Evolutionary conservation across 2,329 filamentous ascomycete genomes (phyloP).

Genomic region (Pseudocercospora macadamiae): DNA sequence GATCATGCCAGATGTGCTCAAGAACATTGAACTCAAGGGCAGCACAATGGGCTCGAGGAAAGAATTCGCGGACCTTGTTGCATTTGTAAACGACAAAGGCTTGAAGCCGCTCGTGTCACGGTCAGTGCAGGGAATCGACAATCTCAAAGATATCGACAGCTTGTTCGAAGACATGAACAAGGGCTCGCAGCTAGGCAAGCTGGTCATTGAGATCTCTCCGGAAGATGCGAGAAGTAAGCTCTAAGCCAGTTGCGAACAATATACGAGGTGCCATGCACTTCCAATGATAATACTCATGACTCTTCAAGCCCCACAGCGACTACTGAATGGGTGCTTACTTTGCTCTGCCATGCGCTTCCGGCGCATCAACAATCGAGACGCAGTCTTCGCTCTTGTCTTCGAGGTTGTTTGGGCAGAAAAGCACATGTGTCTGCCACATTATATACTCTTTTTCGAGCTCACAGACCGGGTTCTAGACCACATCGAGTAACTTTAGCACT

Average conservation of each 20-base stretch:
- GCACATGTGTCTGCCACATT: no score
- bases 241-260: slow-evolving; percentile 11
- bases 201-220: slow-evolving; percentile 72
- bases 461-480: no score
- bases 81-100: slow-evolving; percentile 73
- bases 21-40: slow-evolving; percentile 84
- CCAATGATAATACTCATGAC: background rate
- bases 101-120: slow-evolving; percentile 78
- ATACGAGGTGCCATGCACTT: background rate
- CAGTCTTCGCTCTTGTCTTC: no score
- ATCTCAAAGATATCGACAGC: slow-evolving; percentile 75
- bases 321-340: no score
- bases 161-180: slow-evolving; percentile 88
- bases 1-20: slow-evolving; percentile 79
- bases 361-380: no score
- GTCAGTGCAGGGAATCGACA: slow-evolving; percentile 68
- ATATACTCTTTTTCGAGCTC: no score
- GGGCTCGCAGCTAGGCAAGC: slow-evolving; percentile 86
- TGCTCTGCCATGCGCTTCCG: no score
- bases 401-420: no score
- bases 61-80: slow-evolving; percentile 90
- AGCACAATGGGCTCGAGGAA: slow-evolving; percentile 88
- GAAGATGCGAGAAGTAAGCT: slow-evolving; percentile 36
- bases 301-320: no score
- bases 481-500: no score